Base-by-base conservation (phyloP, 2,329 filamentous ascomycete genomes). In the Aspergillus ibericus region DNA sequence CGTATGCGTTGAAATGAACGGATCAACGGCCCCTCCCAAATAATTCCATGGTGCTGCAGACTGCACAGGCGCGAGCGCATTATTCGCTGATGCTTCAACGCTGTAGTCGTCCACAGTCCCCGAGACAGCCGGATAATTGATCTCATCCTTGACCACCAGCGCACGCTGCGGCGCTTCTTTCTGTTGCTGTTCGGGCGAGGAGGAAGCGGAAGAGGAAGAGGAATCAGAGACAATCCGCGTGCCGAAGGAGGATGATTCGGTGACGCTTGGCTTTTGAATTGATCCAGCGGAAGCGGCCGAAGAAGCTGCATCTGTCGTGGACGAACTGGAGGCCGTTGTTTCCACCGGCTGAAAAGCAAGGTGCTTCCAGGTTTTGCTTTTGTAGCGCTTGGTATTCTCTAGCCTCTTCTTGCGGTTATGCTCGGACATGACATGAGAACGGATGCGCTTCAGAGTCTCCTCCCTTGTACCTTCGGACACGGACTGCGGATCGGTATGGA, bases 361-460 rank as follows among this genome's bases (percentile, higher is more conserved):
- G 18, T 75, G 70, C 48, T 76, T 76, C 69, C 70, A 76, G 29
- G 72, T 67, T 61, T 74, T 75, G 58, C 65, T 69, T 59, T 73
- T 76, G 61, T 75, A 74, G 12, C 72, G 72, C 55, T 75, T 74
- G 4, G 72, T 75, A 34, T 68, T 76, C 35, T 76, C 74, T 51
- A 76, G 61, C 47, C 74, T 66, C 55, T 77, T 77, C 63, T 76
- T 77, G 59, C 74, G 72, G 62, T 77, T 77, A 58, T 77, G 74
- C 57, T 77, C 74, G 38, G 74, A 76, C 74, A 77, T 77, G 42
- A 77, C 74, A 70, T 77, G 74, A 16, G 74, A 77, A n/a, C 74
- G 73, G 50, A 77, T 77, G 35, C 74, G 71, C 62, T 77, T 77
- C 58, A 77, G 62, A 1, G 74, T 77, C 48, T 76, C 74, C 38